A percentile compares a stretch with the other conserved stretches of the same genome.
These are phyloP conservation scores for Macrolepiota albuminosa DNA, from an alignment of 768 basidiomycete species.

Conservation along the genomic window DNA sequence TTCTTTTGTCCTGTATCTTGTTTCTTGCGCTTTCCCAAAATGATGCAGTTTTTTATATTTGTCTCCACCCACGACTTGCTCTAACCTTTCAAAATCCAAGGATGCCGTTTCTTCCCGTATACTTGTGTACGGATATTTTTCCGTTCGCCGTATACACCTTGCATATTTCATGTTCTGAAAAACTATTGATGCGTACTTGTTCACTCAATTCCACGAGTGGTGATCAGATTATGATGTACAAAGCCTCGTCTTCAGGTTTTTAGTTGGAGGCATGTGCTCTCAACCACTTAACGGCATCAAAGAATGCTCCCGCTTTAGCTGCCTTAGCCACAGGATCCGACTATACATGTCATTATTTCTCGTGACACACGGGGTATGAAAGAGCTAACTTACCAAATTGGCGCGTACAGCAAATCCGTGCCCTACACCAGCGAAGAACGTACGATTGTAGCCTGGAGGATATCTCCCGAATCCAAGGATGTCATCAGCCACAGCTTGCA, in stretches of 20 bases:
- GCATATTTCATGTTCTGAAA: not conserved
- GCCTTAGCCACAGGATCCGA: conserved; percentile 15
- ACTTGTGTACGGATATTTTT: not conserved
- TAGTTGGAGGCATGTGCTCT: conserved; percentile 1
- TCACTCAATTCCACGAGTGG: not conserved
- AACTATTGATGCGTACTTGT: not conserved
- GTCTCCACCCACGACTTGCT: no score
- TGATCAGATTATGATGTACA: not conserved
- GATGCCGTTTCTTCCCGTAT: not conserved
- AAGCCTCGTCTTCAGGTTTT: not conserved
- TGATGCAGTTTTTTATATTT: no score
- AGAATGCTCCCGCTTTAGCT: conserved; percentile 15
- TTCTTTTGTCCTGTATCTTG: no score
- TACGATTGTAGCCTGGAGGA: conserved; percentile 12
- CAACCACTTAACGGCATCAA: conserved; percentile 15
- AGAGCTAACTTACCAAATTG: conserved; percentile 9
- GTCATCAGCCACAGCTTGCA: conserved; percentile 12
- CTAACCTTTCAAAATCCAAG: not conserved
- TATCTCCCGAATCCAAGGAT: conserved; percentile 13
- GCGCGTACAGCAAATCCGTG: conserved; percentile 16
- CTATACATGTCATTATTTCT: not conserved
- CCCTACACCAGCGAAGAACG: conserved; percentile 14
- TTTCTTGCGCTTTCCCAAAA: no score
- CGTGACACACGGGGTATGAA: not conserved
- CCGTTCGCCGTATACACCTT: not conserved